These are phyloP conservation scores for Naegleria gruberi DNA, from an alignment of 208 protist species.

Conservation along the genomic window DNA sequence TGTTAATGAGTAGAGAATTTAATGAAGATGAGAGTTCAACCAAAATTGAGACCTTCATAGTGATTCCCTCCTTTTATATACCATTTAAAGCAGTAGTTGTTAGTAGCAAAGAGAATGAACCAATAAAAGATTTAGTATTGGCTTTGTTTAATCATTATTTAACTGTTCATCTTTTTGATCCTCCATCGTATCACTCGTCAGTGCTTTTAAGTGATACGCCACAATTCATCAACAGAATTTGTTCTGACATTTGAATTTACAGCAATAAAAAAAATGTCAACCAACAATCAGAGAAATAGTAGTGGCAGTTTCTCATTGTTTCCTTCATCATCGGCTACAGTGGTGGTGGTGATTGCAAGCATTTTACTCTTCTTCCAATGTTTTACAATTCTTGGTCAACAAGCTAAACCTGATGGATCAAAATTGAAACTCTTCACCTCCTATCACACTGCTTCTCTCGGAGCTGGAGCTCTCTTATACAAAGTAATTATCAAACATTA, in stretches of 20 bases:
- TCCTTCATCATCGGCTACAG: neutral
- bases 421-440: neutral
- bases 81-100: neutral
- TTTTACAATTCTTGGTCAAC: too few relatives aligned
- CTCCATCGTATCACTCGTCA: neutral
- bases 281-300: neutral
- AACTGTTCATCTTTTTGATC: neutral
- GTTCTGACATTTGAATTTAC: neutral
- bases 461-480: neutral
- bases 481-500: neutral
- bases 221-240: too few relatives aligned
- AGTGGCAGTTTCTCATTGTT: neutral
- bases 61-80: neutral
- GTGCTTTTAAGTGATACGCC: too few relatives aligned
- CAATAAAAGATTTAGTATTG: neutral
- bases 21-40: neutral
- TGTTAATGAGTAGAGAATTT: neutral
- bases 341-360: too few relatives aligned
- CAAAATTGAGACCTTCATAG: neutral
- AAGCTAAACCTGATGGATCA: neutral
- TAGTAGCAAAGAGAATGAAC: neutral
- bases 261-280: neutral
- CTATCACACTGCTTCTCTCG: neutral
- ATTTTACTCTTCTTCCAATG: too few relatives aligned
- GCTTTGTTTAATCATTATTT: neutral